phyloP scores from a whole-genome alignment of 2,329 filamentous ascomycete species.

The Cercospora citrullina region DNA sequence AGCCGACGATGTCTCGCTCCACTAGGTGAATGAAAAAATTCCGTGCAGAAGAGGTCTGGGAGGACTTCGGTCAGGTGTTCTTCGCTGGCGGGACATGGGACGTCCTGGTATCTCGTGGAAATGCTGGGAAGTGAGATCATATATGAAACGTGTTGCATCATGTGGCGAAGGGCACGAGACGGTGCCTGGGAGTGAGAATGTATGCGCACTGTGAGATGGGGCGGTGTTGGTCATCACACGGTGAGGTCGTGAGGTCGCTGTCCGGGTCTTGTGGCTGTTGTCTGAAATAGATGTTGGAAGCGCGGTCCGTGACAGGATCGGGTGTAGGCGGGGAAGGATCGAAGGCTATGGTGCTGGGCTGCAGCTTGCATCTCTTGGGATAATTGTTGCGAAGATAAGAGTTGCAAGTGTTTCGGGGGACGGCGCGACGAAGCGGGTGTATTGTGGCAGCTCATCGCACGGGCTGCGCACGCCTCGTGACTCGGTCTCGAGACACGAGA shows the following conservation, averaged over 20 bases:
- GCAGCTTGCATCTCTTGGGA: conserved; percentile 3
- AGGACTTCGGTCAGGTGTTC: conserved; percentile 11
- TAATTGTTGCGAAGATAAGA: neutral
- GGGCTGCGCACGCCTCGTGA: neutral
- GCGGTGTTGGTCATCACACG: neutral
- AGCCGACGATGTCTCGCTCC: neutral
- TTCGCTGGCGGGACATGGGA: conserved; percentile 1
- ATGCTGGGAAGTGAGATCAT: conserved; percentile 10
- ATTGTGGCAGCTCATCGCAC: neutral
- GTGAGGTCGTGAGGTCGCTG: neutral
- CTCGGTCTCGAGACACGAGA: neutral
- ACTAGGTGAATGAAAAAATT: neutral
- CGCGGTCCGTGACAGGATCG: neutral
- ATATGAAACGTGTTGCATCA: conserved; percentile 10
- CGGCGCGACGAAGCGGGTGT: neutral
- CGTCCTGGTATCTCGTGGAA: conserved; percentile 13
- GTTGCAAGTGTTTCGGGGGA: neutral
- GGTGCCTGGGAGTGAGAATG: neutral
- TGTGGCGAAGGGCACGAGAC: conserved; percentile 4
- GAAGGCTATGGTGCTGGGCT: neutral
- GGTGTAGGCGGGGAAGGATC: conserved; percentile 2
- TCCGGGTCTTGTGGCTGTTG: neutral
- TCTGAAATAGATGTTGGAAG: neutral
- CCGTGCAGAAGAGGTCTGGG: conserved; percentile 5
- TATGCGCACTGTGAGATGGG: neutral